These are phyloP conservation scores for Buddleja alternifolia DNA, from an alignment of 257 asterid genomes.

Conservation along the genomic window DNA sequence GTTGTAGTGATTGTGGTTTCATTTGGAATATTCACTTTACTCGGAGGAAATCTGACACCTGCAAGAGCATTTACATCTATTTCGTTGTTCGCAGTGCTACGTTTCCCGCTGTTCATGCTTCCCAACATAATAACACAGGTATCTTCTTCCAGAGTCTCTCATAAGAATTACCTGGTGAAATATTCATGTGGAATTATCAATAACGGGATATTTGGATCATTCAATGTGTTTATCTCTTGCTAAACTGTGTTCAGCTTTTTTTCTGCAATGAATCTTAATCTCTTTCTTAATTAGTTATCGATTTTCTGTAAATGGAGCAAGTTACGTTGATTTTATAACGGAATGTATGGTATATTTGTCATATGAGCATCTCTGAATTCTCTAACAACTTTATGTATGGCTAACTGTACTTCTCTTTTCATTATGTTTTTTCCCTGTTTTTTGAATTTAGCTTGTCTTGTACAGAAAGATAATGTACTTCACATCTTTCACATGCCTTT, in stretches of 20 bases:
- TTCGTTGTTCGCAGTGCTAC: constrained; percentile 86
- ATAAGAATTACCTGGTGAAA: not conserved
- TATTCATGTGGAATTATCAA: no score
- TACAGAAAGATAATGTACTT: constrained; percentile 4
- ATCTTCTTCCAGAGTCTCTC: constrained; percentile 1
- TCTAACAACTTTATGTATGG: no score
- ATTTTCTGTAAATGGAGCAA: no score
- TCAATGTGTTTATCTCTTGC: no score
- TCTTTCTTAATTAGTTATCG: no score
- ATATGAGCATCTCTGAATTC: no score
- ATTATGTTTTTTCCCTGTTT: not conserved
- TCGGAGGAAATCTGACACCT: constrained; percentile 96
- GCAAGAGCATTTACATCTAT: constrained; percentile 96
- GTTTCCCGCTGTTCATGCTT: constrained; percentile 95
- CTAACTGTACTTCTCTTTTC: not conserved
- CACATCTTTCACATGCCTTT: constrained; percentile 15
- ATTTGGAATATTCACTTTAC: constrained; percentile 77
- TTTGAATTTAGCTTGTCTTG: not conserved
- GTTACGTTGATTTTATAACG: no score
- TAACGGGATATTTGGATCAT: no score
- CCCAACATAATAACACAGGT: constrained; percentile 93
- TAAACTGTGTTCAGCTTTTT: no score
- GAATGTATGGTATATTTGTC: no score
- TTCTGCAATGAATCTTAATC: no score
- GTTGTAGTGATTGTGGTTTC: constrained; percentile 89